These are phyloP conservation scores for Parascedosporium putredinis DNA, from an alignment of 2,329 filamentous ascomycete genomes.

Conservation along the genomic window DNA sequence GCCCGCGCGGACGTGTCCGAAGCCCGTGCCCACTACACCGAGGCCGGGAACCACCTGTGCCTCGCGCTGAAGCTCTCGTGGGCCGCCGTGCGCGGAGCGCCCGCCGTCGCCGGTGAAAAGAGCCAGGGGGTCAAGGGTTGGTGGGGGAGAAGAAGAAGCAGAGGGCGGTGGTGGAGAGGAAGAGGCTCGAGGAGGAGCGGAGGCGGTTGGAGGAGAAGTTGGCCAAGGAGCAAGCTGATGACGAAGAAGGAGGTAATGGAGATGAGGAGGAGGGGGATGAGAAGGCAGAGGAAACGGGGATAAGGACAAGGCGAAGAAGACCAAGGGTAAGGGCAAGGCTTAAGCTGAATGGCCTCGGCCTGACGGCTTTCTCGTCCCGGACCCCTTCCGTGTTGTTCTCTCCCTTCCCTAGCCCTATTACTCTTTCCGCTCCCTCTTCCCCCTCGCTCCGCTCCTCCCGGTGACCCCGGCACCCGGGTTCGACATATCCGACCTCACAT, in stretches of 20 bases:
- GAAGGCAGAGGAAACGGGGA: constrained; percentile 8
- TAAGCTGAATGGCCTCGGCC: neutral
- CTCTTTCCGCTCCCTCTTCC: too few relatives aligned
- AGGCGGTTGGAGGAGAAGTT: constrained; percentile 17
- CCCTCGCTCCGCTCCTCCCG: too few relatives aligned
- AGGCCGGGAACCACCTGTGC: constrained; percentile 25
- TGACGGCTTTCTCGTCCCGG: neutral
- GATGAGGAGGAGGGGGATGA: constrained; percentile 6
- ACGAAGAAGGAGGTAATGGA: constrained; percentile 9
- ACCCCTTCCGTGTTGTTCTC: neutral
- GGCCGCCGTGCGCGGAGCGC: constrained; percentile 20
- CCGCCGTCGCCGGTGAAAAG: constrained; percentile 27
- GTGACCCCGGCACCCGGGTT: too few relatives aligned
- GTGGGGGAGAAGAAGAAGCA: constrained; percentile 23
- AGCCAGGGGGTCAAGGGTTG: constrained; percentile 20
- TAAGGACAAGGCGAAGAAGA: neutral
- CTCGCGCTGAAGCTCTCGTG: constrained; percentile 22
- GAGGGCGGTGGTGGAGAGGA: constrained; percentile 25
- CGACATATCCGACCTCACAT: too few relatives aligned
- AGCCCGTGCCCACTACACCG: constrained; percentile 27
- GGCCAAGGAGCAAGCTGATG: constrained; percentile 7
- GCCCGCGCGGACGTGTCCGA: constrained; percentile 27
- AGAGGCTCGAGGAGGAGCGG: constrained; percentile 25
- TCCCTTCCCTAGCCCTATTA: neutral
- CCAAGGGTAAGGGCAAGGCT: neutral